Conservation (phyloP, 2,329 filamentous ascomycete species). For the Triangularia verruculosa region DNA sequence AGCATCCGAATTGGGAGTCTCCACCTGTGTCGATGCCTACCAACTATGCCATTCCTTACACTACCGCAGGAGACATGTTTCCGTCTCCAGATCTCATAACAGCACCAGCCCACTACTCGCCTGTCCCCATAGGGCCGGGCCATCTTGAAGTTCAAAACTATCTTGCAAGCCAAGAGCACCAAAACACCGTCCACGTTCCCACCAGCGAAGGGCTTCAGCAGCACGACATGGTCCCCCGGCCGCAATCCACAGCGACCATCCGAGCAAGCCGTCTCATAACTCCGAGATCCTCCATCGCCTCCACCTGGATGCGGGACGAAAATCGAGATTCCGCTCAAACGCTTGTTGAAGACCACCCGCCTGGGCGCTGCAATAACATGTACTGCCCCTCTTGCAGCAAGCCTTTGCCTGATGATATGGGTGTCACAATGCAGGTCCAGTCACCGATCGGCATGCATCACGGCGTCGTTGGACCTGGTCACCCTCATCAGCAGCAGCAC, state of each 20-base stretch:
- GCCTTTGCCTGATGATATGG: conserved; percentile 20
- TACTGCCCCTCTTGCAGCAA: conserved; percentile 29
- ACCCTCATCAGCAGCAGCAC: conserved; percentile 1
- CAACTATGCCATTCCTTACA: conserved; percentile 22
- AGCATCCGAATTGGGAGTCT: conserved; percentile 19
- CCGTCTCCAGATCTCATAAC: conserved; percentile 14
- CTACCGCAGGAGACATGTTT: conserved; percentile 19
- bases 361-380: conserved; percentile 23
- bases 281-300: conserved; percentile 22
- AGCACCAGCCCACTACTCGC: conserved; percentile 17
- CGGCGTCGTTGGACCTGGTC: neutral
- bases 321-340: conserved; percentile 28
- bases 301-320: conserved; percentile 25
- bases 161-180: conserved; percentile 12
- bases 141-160: conserved; percentile 17
- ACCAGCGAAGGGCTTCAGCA: conserved; percentile 15
- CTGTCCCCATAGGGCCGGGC: conserved; percentile 15
- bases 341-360: conserved; percentile 25
- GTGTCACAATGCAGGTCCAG: conserved; percentile 6
- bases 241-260: conserved; percentile 18
- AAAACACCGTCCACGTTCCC: conserved; percentile 5
- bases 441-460: conserved; percentile 21
- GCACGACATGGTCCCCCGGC: conserved; percentile 17
- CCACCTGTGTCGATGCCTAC: conserved; percentile 16
- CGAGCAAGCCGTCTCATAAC: conserved; percentile 21